These are phyloP conservation scores for Sporothrix pallida DNA, from an alignment of 2,329 filamentous ascomycete species.

Conservation along the genomic window DNA sequence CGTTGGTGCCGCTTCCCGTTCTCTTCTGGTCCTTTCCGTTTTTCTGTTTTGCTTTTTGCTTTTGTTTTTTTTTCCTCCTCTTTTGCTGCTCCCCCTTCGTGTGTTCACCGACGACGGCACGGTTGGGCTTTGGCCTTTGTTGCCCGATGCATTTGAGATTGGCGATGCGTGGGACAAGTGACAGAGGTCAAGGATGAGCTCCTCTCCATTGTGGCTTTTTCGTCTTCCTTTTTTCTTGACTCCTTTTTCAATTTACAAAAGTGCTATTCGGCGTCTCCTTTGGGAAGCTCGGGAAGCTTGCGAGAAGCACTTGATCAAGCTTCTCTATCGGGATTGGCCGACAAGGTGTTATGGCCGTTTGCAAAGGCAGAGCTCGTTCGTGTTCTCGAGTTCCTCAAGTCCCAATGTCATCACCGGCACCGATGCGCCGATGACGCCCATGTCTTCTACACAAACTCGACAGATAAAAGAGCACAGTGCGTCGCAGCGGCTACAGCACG, in stretches of 20 bases:
- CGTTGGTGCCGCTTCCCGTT: slow-evolving; percentile 14
- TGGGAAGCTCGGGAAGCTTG: background rate
- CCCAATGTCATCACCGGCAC: no score
- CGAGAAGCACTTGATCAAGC: background rate
- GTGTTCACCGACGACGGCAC: background rate
- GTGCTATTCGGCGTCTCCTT: background rate
- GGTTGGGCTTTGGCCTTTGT: background rate
- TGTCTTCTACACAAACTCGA: background rate
- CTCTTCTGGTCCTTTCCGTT: no score
- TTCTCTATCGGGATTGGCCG: background rate
- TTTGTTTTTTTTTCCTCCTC: background rate
- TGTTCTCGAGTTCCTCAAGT: no score
- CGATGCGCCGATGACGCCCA: background rate
- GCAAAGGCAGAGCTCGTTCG: no score
- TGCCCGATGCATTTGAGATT: background rate
- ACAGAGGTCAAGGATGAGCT: no score
- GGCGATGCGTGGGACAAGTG: background rate
- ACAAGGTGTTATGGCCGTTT: background rate
- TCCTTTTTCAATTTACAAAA: background rate
- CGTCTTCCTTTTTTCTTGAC: background rate
- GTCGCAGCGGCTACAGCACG: background rate
- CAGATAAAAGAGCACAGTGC: background rate
- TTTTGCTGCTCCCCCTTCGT: slow-evolving; percentile 16
- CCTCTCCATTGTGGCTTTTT: background rate
- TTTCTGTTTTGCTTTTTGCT: no score